phyloP scores from a whole-genome alignment of 176 grass and related monocot species.

The Hordeum marinum region DNA sequence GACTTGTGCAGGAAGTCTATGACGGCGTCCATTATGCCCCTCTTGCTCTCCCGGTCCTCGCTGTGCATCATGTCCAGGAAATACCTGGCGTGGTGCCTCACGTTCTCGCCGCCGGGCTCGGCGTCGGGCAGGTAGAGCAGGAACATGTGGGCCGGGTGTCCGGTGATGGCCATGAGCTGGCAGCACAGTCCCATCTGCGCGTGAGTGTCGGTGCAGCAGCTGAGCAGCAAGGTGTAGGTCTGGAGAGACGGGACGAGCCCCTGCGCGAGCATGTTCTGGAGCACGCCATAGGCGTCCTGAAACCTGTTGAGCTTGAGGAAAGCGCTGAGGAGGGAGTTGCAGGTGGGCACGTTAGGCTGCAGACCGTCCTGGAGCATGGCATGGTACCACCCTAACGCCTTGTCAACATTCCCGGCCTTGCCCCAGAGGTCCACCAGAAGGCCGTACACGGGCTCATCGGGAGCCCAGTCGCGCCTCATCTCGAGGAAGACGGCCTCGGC shows the following conservation, averaged over 20 bases:
- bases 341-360: slow-evolving; percentile 85
- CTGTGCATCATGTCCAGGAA: slow-evolving; percentile 95
- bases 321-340: slow-evolving; percentile 82
- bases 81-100: slow-evolving; percentile 55
- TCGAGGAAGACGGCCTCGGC: slow-evolving; percentile 75
- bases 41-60: slow-evolving; percentile 91
- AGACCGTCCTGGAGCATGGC: slow-evolving; percentile 85
- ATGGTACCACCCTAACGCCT: slow-evolving; percentile 71
- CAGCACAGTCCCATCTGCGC: slow-evolving; percentile 60
- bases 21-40: slow-evolving; percentile 85
- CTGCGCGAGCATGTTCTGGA: slow-evolving; percentile 69
- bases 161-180: slow-evolving; percentile 80
- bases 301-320: slow-evolving; percentile 76
- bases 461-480: slow-evolving; percentile 86
- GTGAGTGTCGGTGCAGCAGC: slow-evolving; percentile 60
- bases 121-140: slow-evolving; percentile 77
- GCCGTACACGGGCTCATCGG: slow-evolving; percentile 92
- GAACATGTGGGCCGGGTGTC: slow-evolving; percentile 87
- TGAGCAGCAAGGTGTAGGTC: slow-evolving; percentile 90
- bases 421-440: slow-evolving; percentile 95
- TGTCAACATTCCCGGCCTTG: slow-evolving; percentile 85
- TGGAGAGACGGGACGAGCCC: slow-evolving; percentile 84
- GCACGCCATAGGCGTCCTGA: slow-evolving; percentile 60
- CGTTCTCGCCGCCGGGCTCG: slow-evolving; percentile 73
- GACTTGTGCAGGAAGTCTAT: slow-evolving; percentile 91